phyloP scores from a whole-genome alignment of 2,329 filamentous ascomycete genomes.

The Scolecobasidium constrictum region DNA sequence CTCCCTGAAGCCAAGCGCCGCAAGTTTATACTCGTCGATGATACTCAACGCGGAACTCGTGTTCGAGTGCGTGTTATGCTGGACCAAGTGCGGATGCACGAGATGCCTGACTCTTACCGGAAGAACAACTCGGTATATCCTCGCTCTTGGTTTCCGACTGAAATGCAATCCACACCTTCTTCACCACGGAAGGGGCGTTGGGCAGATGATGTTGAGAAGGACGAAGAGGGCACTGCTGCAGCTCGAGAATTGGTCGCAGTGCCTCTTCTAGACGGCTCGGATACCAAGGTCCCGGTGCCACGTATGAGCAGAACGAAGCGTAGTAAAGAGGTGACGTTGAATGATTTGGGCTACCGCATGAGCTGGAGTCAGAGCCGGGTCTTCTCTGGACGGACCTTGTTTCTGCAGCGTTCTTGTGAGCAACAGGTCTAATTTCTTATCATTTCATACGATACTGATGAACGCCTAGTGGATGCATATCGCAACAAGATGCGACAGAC shows the following conservation, averaged over 20 bases:
- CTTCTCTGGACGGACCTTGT: constrained; percentile 76
- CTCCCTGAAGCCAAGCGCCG: constrained; percentile 83
- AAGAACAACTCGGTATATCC: constrained; percentile 84
- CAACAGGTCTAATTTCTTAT: constrained; percentile 20
- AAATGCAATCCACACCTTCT: constrained; percentile 80
- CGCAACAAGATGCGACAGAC: constrained; percentile 80
- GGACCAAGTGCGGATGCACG: constrained; percentile 86
- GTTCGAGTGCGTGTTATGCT: constrained; percentile 85
- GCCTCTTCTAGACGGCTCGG: constrained; percentile 52
- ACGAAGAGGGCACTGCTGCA: constrained; percentile 34
- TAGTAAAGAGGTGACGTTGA: constrained; percentile 77
- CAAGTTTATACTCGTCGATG: constrained; percentile 94
- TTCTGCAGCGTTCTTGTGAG: constrained; percentile 85
- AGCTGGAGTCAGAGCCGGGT: constrained; percentile 92
- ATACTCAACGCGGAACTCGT: constrained; percentile 67
- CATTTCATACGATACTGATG: constrained; percentile 15
- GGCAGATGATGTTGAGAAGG: constrained; percentile 58
- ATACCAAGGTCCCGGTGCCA: constrained; percentile 65
- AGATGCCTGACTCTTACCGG: constrained; percentile 92
- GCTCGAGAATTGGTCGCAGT: constrained; percentile 37
- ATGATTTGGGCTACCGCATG: constrained; percentile 90
- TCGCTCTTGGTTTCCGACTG: constrained; percentile 80
- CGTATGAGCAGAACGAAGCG: constrained; percentile 59
- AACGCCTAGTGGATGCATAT: constrained; percentile 70
- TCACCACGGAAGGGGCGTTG: constrained; percentile 65